Evolutionary conservation across 768 basidiomycete genomes (phyloP).

Genomic region (Collybia sordida): DNA sequence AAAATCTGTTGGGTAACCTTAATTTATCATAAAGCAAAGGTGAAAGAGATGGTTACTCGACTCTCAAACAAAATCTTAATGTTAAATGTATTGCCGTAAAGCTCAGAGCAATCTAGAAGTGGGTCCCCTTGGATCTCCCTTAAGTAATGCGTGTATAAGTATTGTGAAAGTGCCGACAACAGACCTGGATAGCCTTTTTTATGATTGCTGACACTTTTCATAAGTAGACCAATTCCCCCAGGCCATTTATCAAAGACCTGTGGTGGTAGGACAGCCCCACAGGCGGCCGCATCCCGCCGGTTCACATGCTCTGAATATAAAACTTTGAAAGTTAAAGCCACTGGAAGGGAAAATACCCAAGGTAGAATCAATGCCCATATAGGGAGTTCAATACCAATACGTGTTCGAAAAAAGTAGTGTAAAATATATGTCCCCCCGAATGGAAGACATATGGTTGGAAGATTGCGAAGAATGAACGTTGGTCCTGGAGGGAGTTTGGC

Average conservation of each 20-base stretch:
- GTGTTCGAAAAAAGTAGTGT: neutral
- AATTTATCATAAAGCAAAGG: too few species aligned
- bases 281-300: conserved; percentile 21
- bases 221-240: conserved; percentile 14
- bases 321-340: neutral
- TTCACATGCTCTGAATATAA: neutral
- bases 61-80: conserved; percentile 28
- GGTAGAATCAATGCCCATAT: neutral
- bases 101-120: conserved; percentile 18
- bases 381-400: neutral
- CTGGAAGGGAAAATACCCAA: neutral
- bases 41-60: conserved; percentile 18
- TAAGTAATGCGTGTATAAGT: neutral
- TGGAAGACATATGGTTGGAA: neutral
- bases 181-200: conserved; percentile 31
- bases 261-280: conserved; percentile 33
- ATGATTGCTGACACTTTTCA: conserved; percentile 19
- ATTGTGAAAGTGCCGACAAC: conserved; percentile 3
- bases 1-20: neutral
- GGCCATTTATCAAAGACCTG: conserved; percentile 22
- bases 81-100: conserved; percentile 23
- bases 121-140: conserved; percentile 22
- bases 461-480: neutral
- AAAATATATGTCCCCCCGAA: neutral
- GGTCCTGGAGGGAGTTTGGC: neutral